A percentile compares a stretch with the other conserved stretches of the same genome.
Evolutionary conservation across 805 yeast genomes (phyloP).

Genomic region (Cyberlindnera subsufficiens): DNA sequence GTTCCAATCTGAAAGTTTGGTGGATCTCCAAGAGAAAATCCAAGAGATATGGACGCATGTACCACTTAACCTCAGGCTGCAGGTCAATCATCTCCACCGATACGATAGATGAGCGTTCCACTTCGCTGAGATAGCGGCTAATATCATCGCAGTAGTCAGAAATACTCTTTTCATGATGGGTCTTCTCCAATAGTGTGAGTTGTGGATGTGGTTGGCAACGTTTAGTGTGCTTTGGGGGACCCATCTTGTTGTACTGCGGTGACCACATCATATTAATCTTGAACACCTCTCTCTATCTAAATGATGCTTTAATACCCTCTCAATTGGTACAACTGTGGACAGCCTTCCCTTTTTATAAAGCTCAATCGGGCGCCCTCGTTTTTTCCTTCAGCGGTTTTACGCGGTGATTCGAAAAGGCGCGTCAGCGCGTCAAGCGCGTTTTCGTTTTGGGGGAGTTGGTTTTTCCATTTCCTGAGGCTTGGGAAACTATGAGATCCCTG

Average conservation of each 20-base stretch:
- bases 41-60: slow-evolving; percentile 70
- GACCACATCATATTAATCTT: slow-evolving; percentile 13
- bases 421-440: background rate
- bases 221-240: slow-evolving; percentile 26
- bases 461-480: no score
- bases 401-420: background rate
- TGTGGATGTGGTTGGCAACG: slow-evolving; percentile 27
- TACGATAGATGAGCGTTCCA: slow-evolving; percentile 30
- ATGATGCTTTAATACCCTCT: no score
- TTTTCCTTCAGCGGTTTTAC: background rate
- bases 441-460: no score
- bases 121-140: slow-evolving; percentile 30
- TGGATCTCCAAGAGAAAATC: slow-evolving; percentile 71
- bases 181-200: slow-evolving; percentile 40
- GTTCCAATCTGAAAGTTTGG: slow-evolving; percentile 53
- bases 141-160: slow-evolving; percentile 39
- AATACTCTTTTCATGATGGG: slow-evolving; percentile 34
- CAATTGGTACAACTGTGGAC: no score
- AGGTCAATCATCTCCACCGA: slow-evolving; percentile 56
- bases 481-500: no score
- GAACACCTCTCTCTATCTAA: no score
- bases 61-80: slow-evolving; percentile 82
- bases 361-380: background rate
- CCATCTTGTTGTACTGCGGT: slow-evolving; percentile 17
- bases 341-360: no score